Evolutionary conservation across 169 alveolate species (phyloP).

Genomic region (Theileria annulata): DNA sequence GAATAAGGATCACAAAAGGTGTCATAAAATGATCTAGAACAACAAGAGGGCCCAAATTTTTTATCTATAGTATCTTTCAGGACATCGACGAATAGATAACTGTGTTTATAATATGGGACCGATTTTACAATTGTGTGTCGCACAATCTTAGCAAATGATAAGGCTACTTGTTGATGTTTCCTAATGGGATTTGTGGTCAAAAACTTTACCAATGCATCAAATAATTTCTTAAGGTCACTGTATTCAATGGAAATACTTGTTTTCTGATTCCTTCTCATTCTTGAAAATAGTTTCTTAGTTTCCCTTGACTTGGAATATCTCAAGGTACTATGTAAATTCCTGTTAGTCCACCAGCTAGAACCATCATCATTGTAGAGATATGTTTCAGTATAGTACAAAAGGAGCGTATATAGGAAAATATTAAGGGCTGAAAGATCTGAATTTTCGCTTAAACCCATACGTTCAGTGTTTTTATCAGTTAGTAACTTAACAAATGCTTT

Average conservation of each 20-base stretch:
- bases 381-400: neutral
- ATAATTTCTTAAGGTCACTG: neutral
- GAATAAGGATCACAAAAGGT: neutral
- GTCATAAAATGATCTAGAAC: neutral
- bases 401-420: neutral
- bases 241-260: neutral
- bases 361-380: conserved; percentile 2
- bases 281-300: neutral
- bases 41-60: neutral
- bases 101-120: conserved; percentile 11
- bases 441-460: neutral
- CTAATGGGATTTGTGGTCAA: neutral
- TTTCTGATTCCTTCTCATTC: neutral
- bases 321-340: neutral
- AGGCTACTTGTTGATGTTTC: neutral
- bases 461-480: neutral
- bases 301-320: neutral
- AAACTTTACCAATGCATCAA: neutral
- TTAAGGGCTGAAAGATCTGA: neutral
- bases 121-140: neutral
- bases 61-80: neutral
- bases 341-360: neutral
- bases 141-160: neutral
- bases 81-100: conserved; percentile 4
- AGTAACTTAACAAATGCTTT: neutral